Evolutionary conservation across 164 flowering plant genomes (phyloP).

Genomic region (Vitis labrusca): DNA sequence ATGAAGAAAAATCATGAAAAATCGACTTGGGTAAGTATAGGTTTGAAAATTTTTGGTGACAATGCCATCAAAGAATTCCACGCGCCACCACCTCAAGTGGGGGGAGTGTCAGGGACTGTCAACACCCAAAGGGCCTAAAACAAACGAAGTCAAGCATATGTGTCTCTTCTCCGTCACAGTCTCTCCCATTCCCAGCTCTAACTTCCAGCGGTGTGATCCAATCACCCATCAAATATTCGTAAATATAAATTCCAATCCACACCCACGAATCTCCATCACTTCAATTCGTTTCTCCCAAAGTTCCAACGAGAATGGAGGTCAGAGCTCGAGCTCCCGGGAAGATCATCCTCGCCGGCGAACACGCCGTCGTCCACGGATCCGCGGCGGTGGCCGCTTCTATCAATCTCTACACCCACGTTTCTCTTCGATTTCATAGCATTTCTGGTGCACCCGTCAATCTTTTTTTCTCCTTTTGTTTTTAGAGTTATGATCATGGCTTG

Average conservation of each 20-base stretch:
- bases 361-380: slow-evolving; percentile 96
- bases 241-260: not conserved
- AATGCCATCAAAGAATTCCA: not conserved
- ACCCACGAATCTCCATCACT: not conserved
- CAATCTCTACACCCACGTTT: slow-evolving; percentile 67
- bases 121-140: not conserved
- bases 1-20: no score
- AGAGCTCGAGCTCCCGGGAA: slow-evolving; percentile 92
- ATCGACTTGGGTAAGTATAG: no score
- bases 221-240: not conserved
- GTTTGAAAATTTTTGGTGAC: no score
- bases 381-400: slow-evolving; percentile 90
- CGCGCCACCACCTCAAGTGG: slow-evolving; percentile 1
- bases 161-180: not conserved
- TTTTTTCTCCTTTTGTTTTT: not conserved
- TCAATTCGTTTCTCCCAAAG: not conserved
- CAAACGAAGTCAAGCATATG: not conserved
- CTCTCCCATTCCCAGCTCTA: not conserved
- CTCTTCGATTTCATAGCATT: slow-evolving; percentile 44
- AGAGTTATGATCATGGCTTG: not conserved
- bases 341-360: slow-evolving; percentile 90
- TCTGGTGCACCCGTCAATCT: slow-evolving; percentile 31
- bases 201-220: not conserved
- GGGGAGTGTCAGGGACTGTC: not conserved
- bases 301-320: slow-evolving; percentile 56